Conservation (phyloP, 2,329 filamentous ascomycete species). For the Trichophyton verrucosum region DNA sequence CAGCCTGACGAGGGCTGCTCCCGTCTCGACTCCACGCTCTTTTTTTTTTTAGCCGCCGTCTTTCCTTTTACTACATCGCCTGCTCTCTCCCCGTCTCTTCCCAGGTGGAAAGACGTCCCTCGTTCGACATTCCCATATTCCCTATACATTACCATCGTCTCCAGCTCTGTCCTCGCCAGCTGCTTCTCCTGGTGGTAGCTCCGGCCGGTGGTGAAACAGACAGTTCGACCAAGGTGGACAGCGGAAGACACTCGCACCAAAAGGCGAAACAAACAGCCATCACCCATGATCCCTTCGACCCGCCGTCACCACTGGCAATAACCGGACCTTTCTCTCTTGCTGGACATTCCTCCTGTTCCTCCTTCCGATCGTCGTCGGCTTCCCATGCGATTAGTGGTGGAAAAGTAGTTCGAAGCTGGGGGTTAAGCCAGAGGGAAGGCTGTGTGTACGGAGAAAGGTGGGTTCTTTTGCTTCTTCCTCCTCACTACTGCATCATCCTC, state of each 20-base stretch:
- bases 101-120: conserved; percentile 14
- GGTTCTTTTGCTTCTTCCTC: background rate
- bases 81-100: conserved; percentile 15
- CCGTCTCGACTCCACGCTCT: conserved; percentile 1
- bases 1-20: background rate
- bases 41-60: background rate
- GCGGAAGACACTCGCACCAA: background rate
- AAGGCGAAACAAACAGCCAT: conserved; percentile 1
- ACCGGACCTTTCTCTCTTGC: background rate
- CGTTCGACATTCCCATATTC: background rate
- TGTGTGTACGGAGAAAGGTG: background rate
- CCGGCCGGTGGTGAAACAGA: conserved; percentile 1
- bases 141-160: background rate
- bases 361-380: too few relatives aligned
- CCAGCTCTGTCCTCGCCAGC: too few relatives aligned
- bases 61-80: background rate
- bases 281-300: background rate
- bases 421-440: background rate
- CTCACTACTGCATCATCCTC: background rate
- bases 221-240: background rate
- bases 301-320: conserved; percentile 1
- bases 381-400: background rate
- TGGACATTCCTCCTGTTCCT: too few relatives aligned
- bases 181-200: background rate
- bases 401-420: background rate